Conservation (phyloP, 2,329 filamentous ascomycete species). For the Thielaviopsis ethacetica region DNA sequence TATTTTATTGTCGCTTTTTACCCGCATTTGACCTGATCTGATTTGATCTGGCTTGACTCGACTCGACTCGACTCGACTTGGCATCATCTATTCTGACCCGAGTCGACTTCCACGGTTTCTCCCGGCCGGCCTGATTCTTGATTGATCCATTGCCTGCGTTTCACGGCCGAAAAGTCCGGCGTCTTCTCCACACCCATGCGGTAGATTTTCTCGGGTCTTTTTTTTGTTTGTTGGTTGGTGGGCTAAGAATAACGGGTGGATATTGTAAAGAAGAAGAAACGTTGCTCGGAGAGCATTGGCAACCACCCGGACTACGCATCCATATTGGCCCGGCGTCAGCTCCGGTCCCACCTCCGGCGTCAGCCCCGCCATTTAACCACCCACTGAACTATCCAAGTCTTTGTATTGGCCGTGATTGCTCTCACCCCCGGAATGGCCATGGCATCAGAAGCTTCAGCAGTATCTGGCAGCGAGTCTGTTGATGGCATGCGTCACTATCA, state of each 20-base stretch:
- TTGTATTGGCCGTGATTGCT: neutral
- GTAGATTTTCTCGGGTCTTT: slow-evolving; percentile 2
- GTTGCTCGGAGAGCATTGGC: too few relatives aligned
- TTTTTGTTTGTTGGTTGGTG: neutral
- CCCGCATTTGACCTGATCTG: too few relatives aligned
- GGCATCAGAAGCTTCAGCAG: slow-evolving; percentile 6
- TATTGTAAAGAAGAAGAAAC: neutral
- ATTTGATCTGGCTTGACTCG: too few relatives aligned
- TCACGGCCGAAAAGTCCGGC: neutral
- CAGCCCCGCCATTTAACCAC: too few relatives aligned
- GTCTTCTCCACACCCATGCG: slow-evolving; percentile 4
- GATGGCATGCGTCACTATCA: slow-evolving; percentile 7
- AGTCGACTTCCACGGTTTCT: too few relatives aligned
- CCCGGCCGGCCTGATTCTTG: neutral
- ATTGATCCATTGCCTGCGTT: neutral
- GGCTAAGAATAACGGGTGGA: slow-evolving; percentile 2
- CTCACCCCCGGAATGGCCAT: slow-evolving; percentile 5
- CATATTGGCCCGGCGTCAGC: too few relatives aligned
- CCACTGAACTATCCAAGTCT: too few relatives aligned
- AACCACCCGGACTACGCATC: too few relatives aligned
- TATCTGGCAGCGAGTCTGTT: neutral
- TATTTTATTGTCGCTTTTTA: too few relatives aligned
- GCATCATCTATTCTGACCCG: too few relatives aligned
- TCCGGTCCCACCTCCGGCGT: too few relatives aligned
- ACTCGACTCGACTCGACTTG: too few relatives aligned